A percentile compares a stretch with the other conserved stretches of the same genome.
These are phyloP conservation scores for Amanita rubescens DNA, from an alignment of 768 basidiomycete species.

Conservation along the genomic window DNA sequence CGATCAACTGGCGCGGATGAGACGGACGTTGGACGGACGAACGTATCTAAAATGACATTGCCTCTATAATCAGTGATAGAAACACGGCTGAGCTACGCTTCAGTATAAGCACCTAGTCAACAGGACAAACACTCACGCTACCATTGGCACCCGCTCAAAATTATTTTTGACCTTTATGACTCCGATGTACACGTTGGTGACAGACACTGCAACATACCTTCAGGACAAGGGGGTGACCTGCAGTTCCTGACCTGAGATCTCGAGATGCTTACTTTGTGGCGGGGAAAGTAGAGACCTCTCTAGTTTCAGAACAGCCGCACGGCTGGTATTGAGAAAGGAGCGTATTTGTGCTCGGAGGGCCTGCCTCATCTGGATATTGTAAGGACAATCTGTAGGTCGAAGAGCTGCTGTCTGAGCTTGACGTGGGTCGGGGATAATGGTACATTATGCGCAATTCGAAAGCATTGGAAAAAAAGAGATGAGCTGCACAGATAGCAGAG, in stretches of 20 bases:
- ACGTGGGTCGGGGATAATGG: conserved; percentile 2
- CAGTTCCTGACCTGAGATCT: not conserved
- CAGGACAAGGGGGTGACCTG: not conserved
- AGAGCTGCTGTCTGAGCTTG: conserved; percentile 3
- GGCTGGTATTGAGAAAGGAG: conserved; percentile 5
- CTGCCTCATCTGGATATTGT: conserved; percentile 7
- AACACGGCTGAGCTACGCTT: conserved; percentile 32
- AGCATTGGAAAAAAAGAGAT: conserved; percentile 7
- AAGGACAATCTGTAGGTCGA: conserved; percentile 3
- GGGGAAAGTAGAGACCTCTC: conserved; percentile 6
- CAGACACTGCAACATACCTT: conserved; percentile 42
- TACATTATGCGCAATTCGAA: conserved; percentile 8
- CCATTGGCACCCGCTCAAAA: conserved; percentile 37
- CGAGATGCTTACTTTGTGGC: conserved; percentile 6
- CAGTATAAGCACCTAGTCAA: not conserved
- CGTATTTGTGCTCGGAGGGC: not conserved
- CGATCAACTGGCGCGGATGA: not conserved
- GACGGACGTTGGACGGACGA: conserved; percentile 47
- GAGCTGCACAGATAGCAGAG: not conserved
- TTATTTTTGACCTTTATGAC: conserved; percentile 17
- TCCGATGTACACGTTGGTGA: conserved; percentile 37
- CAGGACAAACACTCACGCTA: conserved; percentile 34
- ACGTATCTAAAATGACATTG: conserved; percentile 36
- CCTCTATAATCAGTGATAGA: conserved; percentile 45
- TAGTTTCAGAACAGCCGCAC: conserved; percentile 2